These are phyloP conservation scores for Pyricularia pennisetigena DNA, from an alignment of 2,329 filamentous ascomycete species.

Conservation along the genomic window DNA sequence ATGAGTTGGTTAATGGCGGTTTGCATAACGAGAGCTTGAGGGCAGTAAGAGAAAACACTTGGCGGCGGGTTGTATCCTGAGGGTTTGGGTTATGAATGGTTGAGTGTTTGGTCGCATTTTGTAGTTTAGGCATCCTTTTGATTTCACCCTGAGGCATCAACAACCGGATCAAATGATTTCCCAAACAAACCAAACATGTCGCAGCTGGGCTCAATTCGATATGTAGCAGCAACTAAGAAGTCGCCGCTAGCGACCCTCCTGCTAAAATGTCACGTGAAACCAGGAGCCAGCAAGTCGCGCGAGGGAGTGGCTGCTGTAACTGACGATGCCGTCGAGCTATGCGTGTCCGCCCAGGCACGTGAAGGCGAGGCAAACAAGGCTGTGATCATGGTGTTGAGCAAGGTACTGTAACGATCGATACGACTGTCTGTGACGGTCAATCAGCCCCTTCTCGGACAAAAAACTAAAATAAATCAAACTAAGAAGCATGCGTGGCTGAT, in stretches of 20 bases:
- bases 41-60: not conserved
- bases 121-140: not conserved
- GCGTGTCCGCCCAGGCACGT: slow-evolving; percentile 53
- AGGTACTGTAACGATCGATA: slow-evolving; percentile 26
- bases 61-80: not conserved
- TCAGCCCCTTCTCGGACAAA: not conserved
- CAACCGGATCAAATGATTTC: not conserved
- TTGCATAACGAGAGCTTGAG: not conserved
- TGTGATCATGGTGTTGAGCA: slow-evolving; percentile 51
- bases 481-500: not conserved
- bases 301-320: slow-evolving; percentile 50
- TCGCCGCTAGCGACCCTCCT: slow-evolving; percentile 37
- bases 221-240: slow-evolving; percentile 37
- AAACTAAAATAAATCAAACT: not conserved
- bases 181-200: not conserved
- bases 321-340: slow-evolving; percentile 49
- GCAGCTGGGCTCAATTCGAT: slow-evolving; percentile 29
- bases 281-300: slow-evolving; percentile 50
- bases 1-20: not conserved
- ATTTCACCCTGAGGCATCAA: not conserved
- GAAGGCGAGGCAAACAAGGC: slow-evolving; percentile 63
- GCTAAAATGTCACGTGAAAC: slow-evolving; percentile 57
- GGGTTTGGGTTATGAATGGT: not conserved
- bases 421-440: not conserved
- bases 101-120: not conserved